These are phyloP conservation scores for Emmonsiellopsis sp. DNA, from an alignment of 2,329 filamentous ascomycete species.

Conservation along the genomic window DNA sequence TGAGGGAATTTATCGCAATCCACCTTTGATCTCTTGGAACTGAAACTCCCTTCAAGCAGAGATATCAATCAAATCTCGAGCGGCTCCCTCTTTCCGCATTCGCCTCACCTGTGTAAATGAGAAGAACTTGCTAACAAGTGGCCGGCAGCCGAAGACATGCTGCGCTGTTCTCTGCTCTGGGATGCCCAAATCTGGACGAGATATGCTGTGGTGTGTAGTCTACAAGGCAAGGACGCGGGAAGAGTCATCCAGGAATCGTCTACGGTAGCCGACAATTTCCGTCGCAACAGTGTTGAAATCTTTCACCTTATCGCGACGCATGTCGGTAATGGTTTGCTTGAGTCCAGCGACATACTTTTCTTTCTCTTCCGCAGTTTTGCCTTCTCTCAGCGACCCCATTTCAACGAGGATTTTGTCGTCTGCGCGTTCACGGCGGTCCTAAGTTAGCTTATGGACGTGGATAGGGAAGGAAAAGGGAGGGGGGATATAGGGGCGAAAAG, in stretches of 20 bases:
- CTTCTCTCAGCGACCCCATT: conserved; percentile 38
- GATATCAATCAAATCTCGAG: background rate
- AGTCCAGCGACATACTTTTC: conserved; percentile 36
- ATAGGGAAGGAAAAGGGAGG: background rate
- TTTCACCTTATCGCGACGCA: conserved; percentile 41
- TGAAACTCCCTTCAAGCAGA: background rate
- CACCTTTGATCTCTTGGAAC: background rate
- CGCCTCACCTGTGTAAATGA: background rate
- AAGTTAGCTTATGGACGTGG: conserved; percentile 23
- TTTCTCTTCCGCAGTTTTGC: conserved; percentile 35
- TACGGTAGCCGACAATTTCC: conserved; percentile 42
- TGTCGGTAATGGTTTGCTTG: conserved; percentile 40
- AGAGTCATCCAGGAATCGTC: conserved; percentile 38
- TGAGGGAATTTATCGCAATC: background rate
- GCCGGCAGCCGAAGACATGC: background rate
- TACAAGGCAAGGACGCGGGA: conserved; percentile 38
- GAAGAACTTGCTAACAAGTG: background rate
- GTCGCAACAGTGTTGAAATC: conserved; percentile 40
- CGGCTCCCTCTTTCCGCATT: background rate
- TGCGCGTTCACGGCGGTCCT: conserved; percentile 30
- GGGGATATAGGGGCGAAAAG: conserved; percentile 13
- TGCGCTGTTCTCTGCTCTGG: background rate
- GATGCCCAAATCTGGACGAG: background rate
- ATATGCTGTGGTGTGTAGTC: background rate
- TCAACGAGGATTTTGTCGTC: conserved; percentile 44